phyloP scores from a whole-genome alignment of 768 basidiomycete species.

The Naganishia vishniacii region DNA sequence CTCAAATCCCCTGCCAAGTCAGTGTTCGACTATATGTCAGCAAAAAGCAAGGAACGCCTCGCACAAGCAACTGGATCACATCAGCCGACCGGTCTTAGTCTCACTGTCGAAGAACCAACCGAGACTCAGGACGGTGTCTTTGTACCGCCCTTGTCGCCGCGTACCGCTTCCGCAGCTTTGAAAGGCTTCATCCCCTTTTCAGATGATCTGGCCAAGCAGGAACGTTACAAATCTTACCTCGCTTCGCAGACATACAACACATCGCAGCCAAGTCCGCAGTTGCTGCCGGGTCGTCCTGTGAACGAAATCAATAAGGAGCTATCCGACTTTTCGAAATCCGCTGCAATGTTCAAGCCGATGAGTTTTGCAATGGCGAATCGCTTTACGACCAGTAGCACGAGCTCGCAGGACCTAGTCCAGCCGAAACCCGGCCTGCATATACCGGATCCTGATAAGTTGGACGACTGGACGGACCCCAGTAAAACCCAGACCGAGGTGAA shows the following conservation, averaged over 20 bases:
- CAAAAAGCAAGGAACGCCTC: constrained; percentile 85
- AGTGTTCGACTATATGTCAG: constrained; percentile 88
- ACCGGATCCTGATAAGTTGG: constrained; percentile 48
- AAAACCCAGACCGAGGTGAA: constrained; percentile 53
- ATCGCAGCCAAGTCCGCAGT: constrained; percentile 53
- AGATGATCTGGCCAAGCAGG: constrained; percentile 63
- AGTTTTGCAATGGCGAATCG: constrained; percentile 86
- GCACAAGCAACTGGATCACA: constrained; percentile 37
- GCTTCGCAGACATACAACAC: constrained; percentile 59
- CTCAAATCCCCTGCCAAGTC: constrained; percentile 62
- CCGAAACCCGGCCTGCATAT: constrained; percentile 50
- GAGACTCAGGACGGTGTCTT: constrained; percentile 50
- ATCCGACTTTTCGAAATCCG: constrained; percentile 77
- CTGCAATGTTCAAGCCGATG: constrained; percentile 83
- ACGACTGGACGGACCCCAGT: constrained; percentile 51
- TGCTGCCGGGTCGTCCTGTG: constrained; percentile 57
- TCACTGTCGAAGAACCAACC: constrained; percentile 31
- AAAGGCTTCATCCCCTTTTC: constrained; percentile 85
- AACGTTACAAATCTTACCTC: constrained; percentile 77
- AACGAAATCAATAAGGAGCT: constrained; percentile 77
- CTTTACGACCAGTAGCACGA: constrained; percentile 73
- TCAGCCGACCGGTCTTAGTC: constrained; percentile 24
- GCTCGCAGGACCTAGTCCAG: constrained; percentile 43
- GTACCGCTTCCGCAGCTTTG: constrained; percentile 78
- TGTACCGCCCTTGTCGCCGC: constrained; percentile 65